Evolutionary conservation across 768 basidiomycete genomes (phyloP), one percentile per base, ranked within the genome.

Genomic region (Trametopsis cervina): DNA sequence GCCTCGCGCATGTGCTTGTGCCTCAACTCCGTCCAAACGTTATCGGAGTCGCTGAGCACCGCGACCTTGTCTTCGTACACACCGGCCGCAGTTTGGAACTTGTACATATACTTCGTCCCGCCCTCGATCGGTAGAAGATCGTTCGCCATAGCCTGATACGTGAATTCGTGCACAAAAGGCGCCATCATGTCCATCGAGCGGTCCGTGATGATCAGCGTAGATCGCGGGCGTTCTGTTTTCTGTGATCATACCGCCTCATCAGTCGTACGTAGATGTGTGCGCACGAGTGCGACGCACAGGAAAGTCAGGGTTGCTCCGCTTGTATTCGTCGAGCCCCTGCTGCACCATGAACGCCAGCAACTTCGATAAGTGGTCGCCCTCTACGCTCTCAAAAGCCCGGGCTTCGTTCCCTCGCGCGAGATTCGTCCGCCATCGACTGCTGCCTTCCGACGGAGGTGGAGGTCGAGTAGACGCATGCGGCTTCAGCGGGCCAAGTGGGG

Each of bases 1-100:
- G 94, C 89, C 67, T 99, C 96, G 42, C 89, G 83, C 93, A 99
- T 99, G 65, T 99, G 96, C 81, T 96, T 83, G 63, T 98, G 96
- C 50, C 95, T 83, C 48, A 97, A 80, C 38, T 85, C 81, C 26
- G 85, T 85, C 93, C 94, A 99, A 1, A 96, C 85, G 36, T 77
- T 76, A 63, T 99, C 96, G 3, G 76, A 66, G 56, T 99, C 96
- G 11, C 85, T 80, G n/a, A 99, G 70, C 1, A 73, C 77, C 3
- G 91, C 92, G 1, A 78, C 80, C 67, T 94, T 92, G 61, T 94
- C 90, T 60, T 99, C 96, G 49, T 76, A 85, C 13, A 79, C 74
- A 13, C 95, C 96, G 0, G 80, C 55, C 7, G 90, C 87, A 12
- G 93, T 90, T 58, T 91, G 86, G 68, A 97, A 97, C 58, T 92